Evolutionary conservation across 768 basidiomycete genomes (phyloP), one percentile per base, ranked within the genome.

Genomic region (Termitomyces sp.): DNA sequence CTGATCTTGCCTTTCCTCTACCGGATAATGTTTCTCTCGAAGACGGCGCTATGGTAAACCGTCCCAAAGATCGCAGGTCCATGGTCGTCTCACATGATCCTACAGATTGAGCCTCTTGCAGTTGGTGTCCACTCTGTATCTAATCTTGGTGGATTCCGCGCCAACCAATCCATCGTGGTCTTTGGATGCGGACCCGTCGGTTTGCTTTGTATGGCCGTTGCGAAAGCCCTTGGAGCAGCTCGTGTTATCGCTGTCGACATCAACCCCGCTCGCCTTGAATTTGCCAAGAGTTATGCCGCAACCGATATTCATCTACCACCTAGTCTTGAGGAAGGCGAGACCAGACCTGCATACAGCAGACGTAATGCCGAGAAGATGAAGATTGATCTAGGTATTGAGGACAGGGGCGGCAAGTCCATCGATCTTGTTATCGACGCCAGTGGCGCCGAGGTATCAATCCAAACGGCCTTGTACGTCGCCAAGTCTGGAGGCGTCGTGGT

Each of bases 191-290:
- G 94, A 2, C 95, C 94, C 28, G 75, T 80, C 53, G 91, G 93
- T n/a, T 74, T 96, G 28, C 81, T 97, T 21, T 90, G 88, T 66
- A 92, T 95, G 89, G 94, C 92, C 7, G 92, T 93, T n/a, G 95
- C 96, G 7, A 94, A 88, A 68, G 94, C 95, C 2, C 76, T 96
- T 45, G 94, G 93, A 35, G 96, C 93, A 2, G 77, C 79, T 41
- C 85, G 88, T 46, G 78, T 96, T 58, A 80, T 98, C 57, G 94
- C 87, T 3, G 81, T 96, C 58, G 94, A 94, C 65, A 87, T 92
- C 58, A 78, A 85, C 51, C 73, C 81, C 32, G 69, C 77, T 28
- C 86, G 95, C 37, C 83, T 98, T 46, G 80, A 90, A 48, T 97
- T 98, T 65, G 93, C 95, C 17, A 88, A 87, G 68, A 63, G 65